phyloP scores from a whole-genome alignment of 768 basidiomycete genomes.

The Saitozyma podzolica region DNA sequence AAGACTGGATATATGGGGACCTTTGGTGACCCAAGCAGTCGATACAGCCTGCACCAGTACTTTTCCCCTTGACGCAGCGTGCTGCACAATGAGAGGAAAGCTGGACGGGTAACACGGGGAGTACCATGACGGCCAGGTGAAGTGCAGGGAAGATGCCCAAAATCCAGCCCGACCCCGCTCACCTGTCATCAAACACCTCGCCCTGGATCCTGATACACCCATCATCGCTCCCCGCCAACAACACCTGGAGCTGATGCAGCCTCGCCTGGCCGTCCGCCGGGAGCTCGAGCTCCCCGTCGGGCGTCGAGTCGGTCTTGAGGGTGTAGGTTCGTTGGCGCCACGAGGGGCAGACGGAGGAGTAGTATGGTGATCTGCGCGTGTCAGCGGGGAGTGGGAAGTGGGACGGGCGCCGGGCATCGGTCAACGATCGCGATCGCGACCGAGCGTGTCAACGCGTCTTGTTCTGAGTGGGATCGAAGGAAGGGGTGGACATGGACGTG shows the following conservation, averaged over 20 bases:
- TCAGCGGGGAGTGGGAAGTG: too few relatives aligned
- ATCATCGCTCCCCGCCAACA: slow-evolving; percentile 35
- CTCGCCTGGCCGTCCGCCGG: slow-evolving; percentile 28
- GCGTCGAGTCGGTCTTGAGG: slow-evolving; percentile 6
- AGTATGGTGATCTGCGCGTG: slow-evolving; percentile 20
- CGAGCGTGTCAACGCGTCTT: background rate
- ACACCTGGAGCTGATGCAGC: slow-evolving; percentile 40
- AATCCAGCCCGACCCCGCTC: slow-evolving; percentile 17
- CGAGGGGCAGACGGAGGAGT: slow-evolving; percentile 20
- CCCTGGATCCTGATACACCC: slow-evolving; percentile 42
- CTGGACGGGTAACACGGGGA: too few relatives aligned
- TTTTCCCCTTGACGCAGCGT: too few relatives aligned
- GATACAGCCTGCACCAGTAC: background rate
- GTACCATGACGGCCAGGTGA: too few relatives aligned
- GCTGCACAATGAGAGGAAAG: too few relatives aligned
- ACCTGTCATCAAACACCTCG: slow-evolving; percentile 47
- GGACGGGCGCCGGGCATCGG: background rate
- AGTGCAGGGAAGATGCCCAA: background rate
- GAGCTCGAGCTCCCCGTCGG: slow-evolving; percentile 23
- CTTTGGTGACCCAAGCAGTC: slow-evolving; percentile 2
- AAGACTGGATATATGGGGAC: too few relatives aligned
- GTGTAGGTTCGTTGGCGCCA: slow-evolving; percentile 24
- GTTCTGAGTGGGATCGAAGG: too few relatives aligned
- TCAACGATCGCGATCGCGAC: background rate
- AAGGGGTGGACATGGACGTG: too few relatives aligned